Evolutionary conservation across 495 filamentous ascomycete species (phyloP), one percentile per base, ranked within the genome.

Genomic region (Penicillium simplicissimum): DNA sequence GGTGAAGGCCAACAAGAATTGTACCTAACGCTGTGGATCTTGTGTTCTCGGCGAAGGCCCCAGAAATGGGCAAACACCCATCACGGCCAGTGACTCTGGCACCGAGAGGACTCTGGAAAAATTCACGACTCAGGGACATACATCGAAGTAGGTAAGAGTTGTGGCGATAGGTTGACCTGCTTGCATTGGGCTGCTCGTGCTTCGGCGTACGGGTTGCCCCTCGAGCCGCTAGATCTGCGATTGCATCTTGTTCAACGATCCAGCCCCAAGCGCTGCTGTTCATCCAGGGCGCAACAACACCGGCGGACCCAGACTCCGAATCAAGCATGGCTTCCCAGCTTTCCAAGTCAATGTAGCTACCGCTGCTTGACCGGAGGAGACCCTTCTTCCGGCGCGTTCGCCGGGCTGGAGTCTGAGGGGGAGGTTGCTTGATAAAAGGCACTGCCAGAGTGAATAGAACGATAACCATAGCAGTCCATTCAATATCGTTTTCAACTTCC

Each of bases 401-500:
- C 59, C 76, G 79, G 56, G 71, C 75, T 54, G 77, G 66, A 21
- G 68, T 67, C 37, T 67, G 74, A n/a, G 71, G 36, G 43, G 64
- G 65, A n/a, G 70, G 60, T 64, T 62, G 67, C 19, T 76, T 62
- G 37, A 87, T 77, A 54, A 80, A 84, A 15, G 77, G 77, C 35
- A 86, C 65, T 15, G 82, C 84, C 66, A 90, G 76, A 14, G 81
- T 81, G 62, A 96, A 87, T 2, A 96, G 65, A 4, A 88, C 82
- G 49, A 95, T 79, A 6, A 91, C 85, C 52, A 91, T 76, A 5
- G 90, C 87, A 9, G 87, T 90, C 92, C 91, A 96, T 67, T 97
- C 93, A 3, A 76, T 49, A 57, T 93, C 84, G 34, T 73, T 76
- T 21, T 79, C 75, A n/a, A 76, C 69, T 8, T 72, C 71, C 10